A percentile compares a stretch with the other conserved stretches of the same genome.
phyloP scores from a whole-genome alignment of 108 stramenopile genomes.

The Skeletonema menzelii region DNA sequence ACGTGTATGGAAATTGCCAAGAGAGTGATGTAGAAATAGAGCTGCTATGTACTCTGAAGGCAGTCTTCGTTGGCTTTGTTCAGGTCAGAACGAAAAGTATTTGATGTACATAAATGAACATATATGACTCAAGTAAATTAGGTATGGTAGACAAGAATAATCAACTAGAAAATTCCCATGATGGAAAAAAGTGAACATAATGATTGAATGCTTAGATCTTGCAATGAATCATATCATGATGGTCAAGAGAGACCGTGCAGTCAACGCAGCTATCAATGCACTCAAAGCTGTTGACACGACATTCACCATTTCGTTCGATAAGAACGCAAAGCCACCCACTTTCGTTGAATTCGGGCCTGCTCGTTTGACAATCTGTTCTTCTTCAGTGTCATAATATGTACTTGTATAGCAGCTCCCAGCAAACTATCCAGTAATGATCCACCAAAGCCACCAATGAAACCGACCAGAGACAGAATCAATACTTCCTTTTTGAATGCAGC shows the following conservation, averaged over 20 bases:
- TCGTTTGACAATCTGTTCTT: constrained; percentile 45
- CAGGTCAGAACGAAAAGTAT: background rate
- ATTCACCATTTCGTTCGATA: constrained; percentile 42
- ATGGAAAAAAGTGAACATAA: too few relatives aligned
- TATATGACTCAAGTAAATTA: background rate
- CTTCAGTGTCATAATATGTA: constrained; percentile 64
- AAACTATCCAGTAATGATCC: constrained; percentile 78
- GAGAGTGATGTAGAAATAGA: background rate
- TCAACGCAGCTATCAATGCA: constrained; percentile 20
- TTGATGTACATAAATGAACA: background rate
- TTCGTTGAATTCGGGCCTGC: constrained; percentile 7
- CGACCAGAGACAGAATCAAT: constrained; percentile 37
- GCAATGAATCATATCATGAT: background rate
- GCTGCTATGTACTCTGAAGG: background rate
- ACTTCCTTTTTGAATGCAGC: constrained; percentile 17
- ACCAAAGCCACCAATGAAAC: constrained; percentile 60
- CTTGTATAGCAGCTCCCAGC: constrained; percentile 78
- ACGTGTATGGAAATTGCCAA: background rate
- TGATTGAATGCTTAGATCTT: too few relatives aligned
- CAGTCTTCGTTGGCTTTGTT: background rate
- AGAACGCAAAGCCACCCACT: constrained; percentile 16
- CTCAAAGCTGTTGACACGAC: constrained; percentile 23
- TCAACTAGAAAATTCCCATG: background rate
- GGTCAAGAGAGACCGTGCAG: constrained; percentile 12
- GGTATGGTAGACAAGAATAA: background rate